A percentile compares a stretch with the other conserved stretches of the same genome.
These are phyloP conservation scores for Zasmidium citrigriseum DNA, from an alignment of 2,329 filamentous ascomycete genomes.

Conservation along the genomic window DNA sequence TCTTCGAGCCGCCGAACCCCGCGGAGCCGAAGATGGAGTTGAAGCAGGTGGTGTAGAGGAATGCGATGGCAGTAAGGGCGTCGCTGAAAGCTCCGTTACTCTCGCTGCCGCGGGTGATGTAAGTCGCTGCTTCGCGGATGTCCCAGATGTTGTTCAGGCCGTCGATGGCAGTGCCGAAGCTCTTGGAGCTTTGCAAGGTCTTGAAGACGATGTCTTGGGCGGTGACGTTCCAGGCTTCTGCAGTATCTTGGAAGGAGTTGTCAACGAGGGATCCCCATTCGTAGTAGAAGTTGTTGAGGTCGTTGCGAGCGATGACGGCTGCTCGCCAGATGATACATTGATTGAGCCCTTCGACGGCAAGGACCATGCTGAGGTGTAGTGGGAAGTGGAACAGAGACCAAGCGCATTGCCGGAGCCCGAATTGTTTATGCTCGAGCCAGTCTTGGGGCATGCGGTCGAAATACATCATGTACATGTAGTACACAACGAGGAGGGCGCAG, in stretches of 20 bases:
- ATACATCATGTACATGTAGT: constrained; percentile 30
- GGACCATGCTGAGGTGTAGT: constrained; percentile 22
- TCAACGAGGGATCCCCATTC: constrained; percentile 1
- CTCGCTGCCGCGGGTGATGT: no score
- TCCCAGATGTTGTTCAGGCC: neutral
- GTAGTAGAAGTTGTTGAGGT: constrained; percentile 10
- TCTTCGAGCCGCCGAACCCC: constrained; percentile 12
- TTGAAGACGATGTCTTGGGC: neutral
- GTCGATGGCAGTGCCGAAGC: neutral
- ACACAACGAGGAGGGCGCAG: constrained; percentile 36
- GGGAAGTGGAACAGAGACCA: constrained; percentile 29
- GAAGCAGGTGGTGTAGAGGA: constrained; percentile 5
- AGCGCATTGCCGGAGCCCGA: constrained; percentile 26
- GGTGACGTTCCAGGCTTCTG: neutral
- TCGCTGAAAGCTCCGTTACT: no score
- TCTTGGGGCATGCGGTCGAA: constrained; percentile 18
- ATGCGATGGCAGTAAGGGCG: no score
- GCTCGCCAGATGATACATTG: constrained; percentile 38
- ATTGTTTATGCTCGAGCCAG: constrained; percentile 17
- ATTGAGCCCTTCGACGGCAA: constrained; percentile 27
- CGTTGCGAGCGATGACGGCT: constrained; percentile 17
- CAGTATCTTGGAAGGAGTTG: neutral
- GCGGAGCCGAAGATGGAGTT: constrained; percentile 18
- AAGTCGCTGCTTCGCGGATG: no score
- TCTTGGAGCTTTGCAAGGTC: neutral